Evolutionary conservation across 2,329 filamentous ascomycete species (phyloP), one percentile per base, ranked within the genome.

Genomic region (Mycocentrospora acerina): DNA sequence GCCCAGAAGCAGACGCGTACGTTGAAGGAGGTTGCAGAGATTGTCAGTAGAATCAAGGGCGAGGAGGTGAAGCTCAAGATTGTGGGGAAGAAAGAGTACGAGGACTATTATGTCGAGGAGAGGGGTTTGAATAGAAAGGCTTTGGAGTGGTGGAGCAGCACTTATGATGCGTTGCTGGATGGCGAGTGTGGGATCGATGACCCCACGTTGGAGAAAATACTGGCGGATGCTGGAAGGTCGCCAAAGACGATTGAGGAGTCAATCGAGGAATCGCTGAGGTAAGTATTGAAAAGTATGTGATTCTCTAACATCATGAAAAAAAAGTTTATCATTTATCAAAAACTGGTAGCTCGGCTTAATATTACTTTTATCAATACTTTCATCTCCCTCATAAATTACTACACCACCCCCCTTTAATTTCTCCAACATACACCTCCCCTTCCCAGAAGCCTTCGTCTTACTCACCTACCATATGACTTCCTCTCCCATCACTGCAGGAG

Each of bases 71-170:
- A 31, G 17, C 13, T 73, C 13, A 67, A 66, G 48, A 42, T 70
- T 3, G 68, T 71, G 3, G 32, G 40, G 4, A 62, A 60, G 37
- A 55, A 67, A 24, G 69, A 71, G 43, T 67, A 71, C 40, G 71
- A 71, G 40, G 55, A 60, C 14, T 69, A 53, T 42, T 72, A 74
- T 50, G 57, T 68, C 2, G 37, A 62, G 7, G 54, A 68, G 27
- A 61, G 52, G 35, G 59, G 59, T 0, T 64, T 65, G 52, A 61
- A 70, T 15, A 60, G 60, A 34, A 41, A 53, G 7, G 54, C 61
- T 29, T 66, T 74, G 5, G 67, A 67, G 48, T 74, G 72, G 72
- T 75, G 72, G 72, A 66, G 63, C 25, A 67, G 58, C 24, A 69
- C 69, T 16, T 74, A 74, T 41, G 69, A 71, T 45, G 71, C 71